phyloP scores from a whole-genome alignment of 169 alveolate species.

The Amoebophrya sp. region DNA sequence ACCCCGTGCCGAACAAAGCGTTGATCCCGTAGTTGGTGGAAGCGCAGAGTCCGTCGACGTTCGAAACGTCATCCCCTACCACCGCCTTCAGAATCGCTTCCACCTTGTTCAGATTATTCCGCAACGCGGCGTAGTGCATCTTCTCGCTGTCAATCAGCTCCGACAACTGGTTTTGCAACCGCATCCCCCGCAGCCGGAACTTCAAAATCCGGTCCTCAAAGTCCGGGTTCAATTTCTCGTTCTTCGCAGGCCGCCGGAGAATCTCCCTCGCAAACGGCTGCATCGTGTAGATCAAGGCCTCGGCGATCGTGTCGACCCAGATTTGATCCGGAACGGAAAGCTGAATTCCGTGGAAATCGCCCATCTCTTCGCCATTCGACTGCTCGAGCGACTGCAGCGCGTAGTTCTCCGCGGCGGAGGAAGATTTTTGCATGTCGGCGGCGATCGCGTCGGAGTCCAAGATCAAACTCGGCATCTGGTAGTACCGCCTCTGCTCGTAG shows the following conservation, averaged over 20 bases:
- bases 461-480: not conserved
- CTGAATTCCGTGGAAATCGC: not conserved
- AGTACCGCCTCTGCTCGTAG: not conserved
- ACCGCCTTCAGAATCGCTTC: not conserved
- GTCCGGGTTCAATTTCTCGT: not conserved
- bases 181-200: not conserved
- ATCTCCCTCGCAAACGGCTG: not conserved
- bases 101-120: not conserved
- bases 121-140: not conserved
- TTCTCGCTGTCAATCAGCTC: not conserved
- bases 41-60: not conserved
- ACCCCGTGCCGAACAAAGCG: not conserved
- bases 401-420: not conserved
- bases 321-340: not conserved
- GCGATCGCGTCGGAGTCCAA: not conserved
- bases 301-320: not conserved
- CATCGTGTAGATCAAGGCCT: not conserved
- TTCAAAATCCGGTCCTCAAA: not conserved
- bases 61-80: not conserved
- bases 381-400: not conserved
- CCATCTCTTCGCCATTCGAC: not conserved
- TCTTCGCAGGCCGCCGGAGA: not conserved
- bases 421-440: not conserved
- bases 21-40: not conserved
- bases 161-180: not conserved